These are phyloP conservation scores for Berkeleyomyces basicola DNA, from an alignment of 2,329 filamentous ascomycete species.

Conservation along the genomic window DNA sequence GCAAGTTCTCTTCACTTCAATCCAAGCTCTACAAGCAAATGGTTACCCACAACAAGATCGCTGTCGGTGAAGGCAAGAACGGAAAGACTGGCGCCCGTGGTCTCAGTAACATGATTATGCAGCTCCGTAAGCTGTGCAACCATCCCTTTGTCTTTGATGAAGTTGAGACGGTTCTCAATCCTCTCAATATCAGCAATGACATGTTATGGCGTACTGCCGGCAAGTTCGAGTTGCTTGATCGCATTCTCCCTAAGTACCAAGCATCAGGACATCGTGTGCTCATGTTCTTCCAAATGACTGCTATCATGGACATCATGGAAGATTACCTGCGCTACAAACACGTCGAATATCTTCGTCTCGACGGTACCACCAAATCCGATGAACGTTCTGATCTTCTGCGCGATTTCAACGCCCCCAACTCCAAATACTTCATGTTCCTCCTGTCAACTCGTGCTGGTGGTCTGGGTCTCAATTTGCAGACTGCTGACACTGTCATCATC, in stretches of 20 bases:
- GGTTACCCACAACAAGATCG: slow-evolving; percentile 84
- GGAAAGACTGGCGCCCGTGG: slow-evolving; percentile 89
- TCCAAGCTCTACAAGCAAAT: slow-evolving; percentile 94
- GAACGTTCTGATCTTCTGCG: slow-evolving; percentile 83
- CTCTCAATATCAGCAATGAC: slow-evolving; percentile 73
- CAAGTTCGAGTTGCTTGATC: slow-evolving; percentile 91
- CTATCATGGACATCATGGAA: slow-evolving; percentile 99
- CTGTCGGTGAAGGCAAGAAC: slow-evolving; percentile 87
- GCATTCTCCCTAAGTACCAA: slow-evolving; percentile 84
- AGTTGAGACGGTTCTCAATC: slow-evolving; percentile 97
- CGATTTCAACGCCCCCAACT: slow-evolving; percentile 77
- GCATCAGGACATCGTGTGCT: slow-evolving; percentile 83
- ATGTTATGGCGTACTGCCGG: slow-evolving; percentile 87
- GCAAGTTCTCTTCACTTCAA: slow-evolving; percentile 90
- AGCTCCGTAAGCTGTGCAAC: slow-evolving; percentile 94
- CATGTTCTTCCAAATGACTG: slow-evolving; percentile 99
- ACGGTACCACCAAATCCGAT: slow-evolving; percentile 94
- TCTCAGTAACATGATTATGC: slow-evolving; percentile 99
- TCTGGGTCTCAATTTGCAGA: slow-evolving; percentile 91
- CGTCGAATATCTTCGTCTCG: slow-evolving; percentile 75
- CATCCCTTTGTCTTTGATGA: slow-evolving; percentile 98
- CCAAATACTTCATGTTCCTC: slow-evolving; percentile 93
- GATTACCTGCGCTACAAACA: slow-evolving; percentile 80
- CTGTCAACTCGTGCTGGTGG: slow-evolving; percentile 97
- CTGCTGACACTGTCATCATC: slow-evolving; percentile 96